Conservation (phyloP, 148 eudicot genomes). For the Spergularia marina region DNA sequence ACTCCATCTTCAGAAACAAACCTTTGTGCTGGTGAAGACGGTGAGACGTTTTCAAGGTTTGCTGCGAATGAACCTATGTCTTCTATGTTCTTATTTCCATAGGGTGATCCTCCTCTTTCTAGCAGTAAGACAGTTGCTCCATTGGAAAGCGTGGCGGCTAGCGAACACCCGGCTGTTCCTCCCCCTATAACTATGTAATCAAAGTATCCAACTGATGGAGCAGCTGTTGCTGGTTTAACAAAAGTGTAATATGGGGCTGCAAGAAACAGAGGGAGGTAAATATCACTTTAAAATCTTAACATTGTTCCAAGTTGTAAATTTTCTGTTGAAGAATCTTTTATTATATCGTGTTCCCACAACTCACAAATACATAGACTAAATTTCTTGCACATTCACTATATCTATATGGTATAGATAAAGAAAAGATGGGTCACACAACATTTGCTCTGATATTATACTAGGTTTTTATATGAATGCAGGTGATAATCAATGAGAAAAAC, state of each 20-base stretch:
- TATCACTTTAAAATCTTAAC: no score
- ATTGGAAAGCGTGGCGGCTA: slow-evolving; percentile 72
- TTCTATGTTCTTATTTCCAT: slow-evolving; percentile 50
- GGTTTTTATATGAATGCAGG: slow-evolving; percentile 1
- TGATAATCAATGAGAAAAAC: not conserved
- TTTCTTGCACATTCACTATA: slow-evolving; percentile 14
- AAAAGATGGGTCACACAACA: slow-evolving; percentile 24
- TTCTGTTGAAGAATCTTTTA: not conserved
- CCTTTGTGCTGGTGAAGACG: slow-evolving; percentile 64
- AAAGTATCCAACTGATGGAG: slow-evolving; percentile 43
- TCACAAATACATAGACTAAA: slow-evolving; percentile 21
- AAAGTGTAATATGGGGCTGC: slow-evolving; percentile 66
- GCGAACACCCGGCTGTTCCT: slow-evolving; percentile 79
- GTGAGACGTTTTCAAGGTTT: slow-evolving; percentile 43
- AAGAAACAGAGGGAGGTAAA: not conserved
- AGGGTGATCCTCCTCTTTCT: slow-evolving; percentile 79
- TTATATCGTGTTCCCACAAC: slow-evolving; percentile 7
- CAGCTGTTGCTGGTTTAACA: slow-evolving; percentile 54
- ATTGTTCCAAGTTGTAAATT: not conserved
- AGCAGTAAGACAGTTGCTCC: slow-evolving; percentile 53
- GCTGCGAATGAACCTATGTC: slow-evolving; percentile 33
- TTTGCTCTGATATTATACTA: not conserved
- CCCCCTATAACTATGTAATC: slow-evolving; percentile 92
- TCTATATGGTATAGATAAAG: not conserved
- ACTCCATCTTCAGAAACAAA: slow-evolving; percentile 89